phyloP scores from a whole-genome alignment of 108 stramenopile genomes.

The Nitzschia palea region DNA sequence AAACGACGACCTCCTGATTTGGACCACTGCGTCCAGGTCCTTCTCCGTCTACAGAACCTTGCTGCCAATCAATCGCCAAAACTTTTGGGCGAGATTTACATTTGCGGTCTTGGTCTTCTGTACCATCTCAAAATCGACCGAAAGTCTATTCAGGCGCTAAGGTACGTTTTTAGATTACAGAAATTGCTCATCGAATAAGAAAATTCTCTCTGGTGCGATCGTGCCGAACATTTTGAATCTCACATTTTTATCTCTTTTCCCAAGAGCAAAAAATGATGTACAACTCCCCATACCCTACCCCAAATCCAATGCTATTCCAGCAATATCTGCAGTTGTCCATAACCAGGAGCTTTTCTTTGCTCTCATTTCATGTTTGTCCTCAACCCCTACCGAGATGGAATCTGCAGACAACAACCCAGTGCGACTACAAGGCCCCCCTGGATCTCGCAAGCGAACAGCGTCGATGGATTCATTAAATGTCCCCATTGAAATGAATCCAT shows the following conservation, averaged over 20 bases:
- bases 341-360: constrained; percentile 40
- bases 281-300: constrained; percentile 18
- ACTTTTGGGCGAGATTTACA: constrained; percentile 33
- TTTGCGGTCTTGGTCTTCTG: constrained; percentile 39
- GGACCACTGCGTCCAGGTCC: constrained; percentile 23
- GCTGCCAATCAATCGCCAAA: constrained; percentile 20
- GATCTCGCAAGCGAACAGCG: constrained; percentile 21
- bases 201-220: neutral
- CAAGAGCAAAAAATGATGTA: constrained; percentile 9
- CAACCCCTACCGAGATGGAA: constrained; percentile 13
- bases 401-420: neutral
- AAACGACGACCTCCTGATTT: constrained; percentile 34
- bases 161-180: constrained; percentile 34
- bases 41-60: constrained; percentile 14
- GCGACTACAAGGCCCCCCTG: constrained; percentile 3
- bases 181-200: constrained; percentile 17
- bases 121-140: constrained; percentile 45
- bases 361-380: constrained; percentile 39
- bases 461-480: constrained; percentile 5
- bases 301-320: constrained; percentile 42
- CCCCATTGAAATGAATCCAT: neutral
- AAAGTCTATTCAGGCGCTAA: constrained; percentile 20
- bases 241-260: constrained; percentile 17
- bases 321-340: constrained; percentile 44
- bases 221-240: neutral